Conservation (phyloP, 345 rosid species). For the Syzygium jambos region DNA sequence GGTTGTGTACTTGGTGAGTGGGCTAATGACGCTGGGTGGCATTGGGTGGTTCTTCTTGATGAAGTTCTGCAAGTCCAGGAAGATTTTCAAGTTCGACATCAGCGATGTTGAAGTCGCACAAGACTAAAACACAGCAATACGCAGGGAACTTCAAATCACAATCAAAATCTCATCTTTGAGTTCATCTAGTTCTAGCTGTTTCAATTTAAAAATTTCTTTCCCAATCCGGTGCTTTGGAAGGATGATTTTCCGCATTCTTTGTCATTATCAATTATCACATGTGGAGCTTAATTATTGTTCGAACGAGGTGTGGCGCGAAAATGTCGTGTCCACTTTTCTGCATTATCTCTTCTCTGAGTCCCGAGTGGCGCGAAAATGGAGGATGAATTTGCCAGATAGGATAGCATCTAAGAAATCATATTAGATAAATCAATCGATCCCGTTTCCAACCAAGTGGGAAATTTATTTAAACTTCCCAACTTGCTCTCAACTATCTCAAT, state of each 20-base stretch:
- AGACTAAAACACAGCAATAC: neutral
- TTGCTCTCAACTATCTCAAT: neutral
- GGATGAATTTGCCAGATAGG: neutral
- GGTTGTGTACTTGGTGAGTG: constrained; percentile 31
- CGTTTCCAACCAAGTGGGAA: neutral
- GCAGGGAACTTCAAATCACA: neutral
- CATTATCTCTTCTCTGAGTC: neutral
- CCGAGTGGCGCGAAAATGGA: neutral
- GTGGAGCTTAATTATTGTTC: neutral
- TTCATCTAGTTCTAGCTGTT: neutral
- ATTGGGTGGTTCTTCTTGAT: constrained; percentile 37
- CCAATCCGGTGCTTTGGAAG: neutral
- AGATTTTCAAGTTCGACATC: constrained; percentile 7
- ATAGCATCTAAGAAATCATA: neutral
- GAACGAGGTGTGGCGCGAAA: neutral
- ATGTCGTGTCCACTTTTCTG: neutral
- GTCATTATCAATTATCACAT: neutral
- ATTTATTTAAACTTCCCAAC: neutral
- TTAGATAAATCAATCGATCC: neutral
- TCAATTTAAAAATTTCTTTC: neutral
- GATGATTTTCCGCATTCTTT: neutral
- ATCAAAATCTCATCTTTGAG: neutral
- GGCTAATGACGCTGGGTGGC: constrained; percentile 40
- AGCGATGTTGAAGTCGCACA: neutral
- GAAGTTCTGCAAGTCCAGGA: constrained; percentile 27